Evolutionary conservation across 805 yeast genomes (phyloP).

Genomic region (Nakazawaea ambrosiae): DNA sequence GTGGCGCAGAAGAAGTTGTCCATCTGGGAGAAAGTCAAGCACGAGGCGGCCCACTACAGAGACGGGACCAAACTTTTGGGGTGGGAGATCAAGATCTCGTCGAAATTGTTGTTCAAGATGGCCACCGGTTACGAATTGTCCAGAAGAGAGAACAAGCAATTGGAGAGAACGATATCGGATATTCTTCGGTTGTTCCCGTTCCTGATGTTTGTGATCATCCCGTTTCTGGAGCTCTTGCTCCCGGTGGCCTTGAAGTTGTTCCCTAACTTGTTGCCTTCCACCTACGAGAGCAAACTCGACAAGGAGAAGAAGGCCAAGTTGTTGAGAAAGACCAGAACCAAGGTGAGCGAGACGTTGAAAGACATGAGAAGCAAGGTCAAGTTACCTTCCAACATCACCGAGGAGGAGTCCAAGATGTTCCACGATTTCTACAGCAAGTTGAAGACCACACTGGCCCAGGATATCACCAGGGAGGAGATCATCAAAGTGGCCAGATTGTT

Average conservation of each 20-base stretch:
- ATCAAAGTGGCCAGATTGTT: constrained; percentile 80
- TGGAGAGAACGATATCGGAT: constrained; percentile 81
- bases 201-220: constrained; percentile 80
- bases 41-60: constrained; percentile 88
- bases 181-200: constrained; percentile 85
- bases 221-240: constrained; percentile 89
- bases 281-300: constrained; percentile 63
- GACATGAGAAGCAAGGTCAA: constrained; percentile 42
- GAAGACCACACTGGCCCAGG: constrained; percentile 56
- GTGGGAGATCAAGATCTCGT: constrained; percentile 76
- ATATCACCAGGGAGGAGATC: constrained; percentile 57
- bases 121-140: constrained; percentile 87
- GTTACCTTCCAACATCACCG: constrained; percentile 39
- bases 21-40: constrained; percentile 80
- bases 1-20: constrained; percentile 33
- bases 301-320: constrained; percentile 47
- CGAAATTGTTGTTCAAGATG: constrained; percentile 72
- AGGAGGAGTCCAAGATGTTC: constrained; percentile 40
- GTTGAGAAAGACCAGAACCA: constrained; percentile 52
- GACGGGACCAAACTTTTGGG: constrained; percentile 91
- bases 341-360: constrained; percentile 49
- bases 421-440: constrained; percentile 44
- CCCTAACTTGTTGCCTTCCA: constrained; percentile 90
- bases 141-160: constrained; percentile 83
- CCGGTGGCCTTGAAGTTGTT: constrained; percentile 85